Evolutionary conservation across 192 early-diverging fungal genomes (phyloP), one percentile per base, ranked within the genome.

Genomic region (Backusella mclennaniae): DNA sequence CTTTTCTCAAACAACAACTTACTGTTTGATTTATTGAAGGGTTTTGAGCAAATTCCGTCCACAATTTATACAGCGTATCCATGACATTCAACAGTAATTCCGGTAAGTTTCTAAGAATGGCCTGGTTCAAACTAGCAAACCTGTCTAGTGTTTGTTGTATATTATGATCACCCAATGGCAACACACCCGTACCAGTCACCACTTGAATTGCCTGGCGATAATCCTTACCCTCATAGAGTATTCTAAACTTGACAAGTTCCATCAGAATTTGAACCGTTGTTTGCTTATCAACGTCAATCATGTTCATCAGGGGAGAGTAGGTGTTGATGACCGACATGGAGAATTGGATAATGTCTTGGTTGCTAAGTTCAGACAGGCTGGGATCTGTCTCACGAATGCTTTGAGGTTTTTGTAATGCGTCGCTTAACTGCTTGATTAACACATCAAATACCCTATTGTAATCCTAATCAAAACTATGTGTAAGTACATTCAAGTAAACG

Each of bases 41-140:
- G 12, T 26, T 11, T 6, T 4, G 29, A 5, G 70, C 12, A 44
- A 15, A 31, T 4, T 19, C 7, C 33, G 14, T 7, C 67, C 52
- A 93, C 69, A 92, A 74, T 35, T 86, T 84, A 67, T 86, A 80
- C 66, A 94, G 75, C 52, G 84, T 87, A 21, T 90, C 87, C 92
- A 94, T 95, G 4, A 92, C 86, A 44, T 86, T 85, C 31, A 95
- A 77, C 21, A 98, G 76, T 7, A 96, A 81, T 11, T 93, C 87
- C 9, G 96, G 92, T 75, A 97, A 85, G 81, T 92, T 92, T 29
- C 89, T 87, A 11, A 89, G 86, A 23, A 98, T 88, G 8, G 82
- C 75, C 49, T 93, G 92, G 49, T 93, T 90, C 69, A 94, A 79
- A 2, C 23, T 74, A 35, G 84, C 79, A 59, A 96, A 92, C n/a